Percentiles rank a stretch among this genome's conserved stretches.
Conservation (phyloP, 129 eudicot species). For the Lactuca saligna region DNA sequence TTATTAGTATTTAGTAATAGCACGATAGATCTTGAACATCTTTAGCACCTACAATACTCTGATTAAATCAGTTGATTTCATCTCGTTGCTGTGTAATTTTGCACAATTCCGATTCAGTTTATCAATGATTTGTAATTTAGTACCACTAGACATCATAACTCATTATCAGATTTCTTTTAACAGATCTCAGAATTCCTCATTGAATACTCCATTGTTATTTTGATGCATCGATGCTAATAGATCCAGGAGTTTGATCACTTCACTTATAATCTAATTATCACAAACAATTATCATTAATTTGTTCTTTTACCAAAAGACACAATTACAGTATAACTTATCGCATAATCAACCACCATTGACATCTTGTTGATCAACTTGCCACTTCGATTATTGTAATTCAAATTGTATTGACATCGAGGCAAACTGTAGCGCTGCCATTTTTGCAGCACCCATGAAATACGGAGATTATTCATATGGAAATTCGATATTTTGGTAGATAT, state of each 20-base stretch:
- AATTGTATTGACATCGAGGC: background rate
- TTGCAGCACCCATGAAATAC: background rate
- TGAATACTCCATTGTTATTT: background rate
- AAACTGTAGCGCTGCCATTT: background rate
- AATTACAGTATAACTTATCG: no score
- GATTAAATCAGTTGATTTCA: conserved; percentile 22
- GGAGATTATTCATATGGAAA: no score
- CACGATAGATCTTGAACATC: conserved; percentile 6
- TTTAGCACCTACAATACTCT: background rate
- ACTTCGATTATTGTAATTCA: background rate
- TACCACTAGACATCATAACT: background rate
- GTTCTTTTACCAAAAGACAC: background rate
- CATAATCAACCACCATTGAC: background rate
- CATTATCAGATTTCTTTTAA: background rate
- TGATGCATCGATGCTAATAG: background rate
- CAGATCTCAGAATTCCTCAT: conserved; percentile 1
- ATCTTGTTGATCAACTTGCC: background rate
- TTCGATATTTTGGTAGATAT: no score
- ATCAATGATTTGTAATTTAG: background rate
- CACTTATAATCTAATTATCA: background rate
- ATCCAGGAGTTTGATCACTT: background rate
- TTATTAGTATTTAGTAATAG: conserved; percentile 1
- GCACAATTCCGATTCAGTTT: conserved; percentile 16
- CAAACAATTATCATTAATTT: background rate
- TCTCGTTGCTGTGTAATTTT: conserved; percentile 6